A percentile compares a stretch with the other conserved stretches of the same genome.
phyloP scores from a whole-genome alignment of 2,329 filamentous ascomycete species.

The Cladosporium cucumerinum region DNA sequence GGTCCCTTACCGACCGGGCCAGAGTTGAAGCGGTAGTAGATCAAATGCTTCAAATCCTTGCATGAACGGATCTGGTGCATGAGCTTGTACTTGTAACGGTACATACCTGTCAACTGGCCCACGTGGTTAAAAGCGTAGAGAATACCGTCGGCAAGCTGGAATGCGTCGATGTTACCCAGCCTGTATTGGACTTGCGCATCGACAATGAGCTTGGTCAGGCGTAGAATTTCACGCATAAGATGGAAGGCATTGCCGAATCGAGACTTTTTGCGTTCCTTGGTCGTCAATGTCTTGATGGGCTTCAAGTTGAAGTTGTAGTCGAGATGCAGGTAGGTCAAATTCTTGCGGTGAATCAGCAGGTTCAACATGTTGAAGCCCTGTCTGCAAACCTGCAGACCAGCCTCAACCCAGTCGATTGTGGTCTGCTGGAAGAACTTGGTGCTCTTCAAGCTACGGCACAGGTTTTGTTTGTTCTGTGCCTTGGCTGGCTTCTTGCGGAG shows the following conservation, averaged over 20 bases:
- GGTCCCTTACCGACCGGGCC: conserved; percentile 95
- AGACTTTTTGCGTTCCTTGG: conserved; percentile 98
- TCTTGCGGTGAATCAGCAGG: conserved; percentile 94
- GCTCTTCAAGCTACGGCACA: conserved; percentile 83
- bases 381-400: conserved; percentile 93
- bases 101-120: conserved; percentile 97
- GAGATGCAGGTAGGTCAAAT: conserved; percentile 94
- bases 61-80: conserved; percentile 99
- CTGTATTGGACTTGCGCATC: conserved; percentile 98
- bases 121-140: conserved; percentile 99
- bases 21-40: conserved; percentile 98
- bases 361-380: conserved; percentile 99
- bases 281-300: conserved; percentile 96
- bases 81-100: conserved; percentile 99
- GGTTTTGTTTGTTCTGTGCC: conserved; percentile 88
- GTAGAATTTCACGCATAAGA: conserved; percentile 94
- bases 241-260: conserved; percentile 99
- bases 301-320: conserved; percentile 99
- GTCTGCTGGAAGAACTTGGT: conserved; percentile 99
- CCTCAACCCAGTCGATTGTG: conserved; percentile 98
- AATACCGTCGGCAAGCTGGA: conserved; percentile 96
- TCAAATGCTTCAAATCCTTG: conserved; percentile 98
- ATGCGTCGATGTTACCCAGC: conserved; percentile 95
- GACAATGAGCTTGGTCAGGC: conserved; percentile 94
- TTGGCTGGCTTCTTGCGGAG: conserved; percentile 94